Evolutionary conservation across 2,329 filamentous ascomycete species (phyloP).

Genomic region (Colletotrichum lupini): DNA sequence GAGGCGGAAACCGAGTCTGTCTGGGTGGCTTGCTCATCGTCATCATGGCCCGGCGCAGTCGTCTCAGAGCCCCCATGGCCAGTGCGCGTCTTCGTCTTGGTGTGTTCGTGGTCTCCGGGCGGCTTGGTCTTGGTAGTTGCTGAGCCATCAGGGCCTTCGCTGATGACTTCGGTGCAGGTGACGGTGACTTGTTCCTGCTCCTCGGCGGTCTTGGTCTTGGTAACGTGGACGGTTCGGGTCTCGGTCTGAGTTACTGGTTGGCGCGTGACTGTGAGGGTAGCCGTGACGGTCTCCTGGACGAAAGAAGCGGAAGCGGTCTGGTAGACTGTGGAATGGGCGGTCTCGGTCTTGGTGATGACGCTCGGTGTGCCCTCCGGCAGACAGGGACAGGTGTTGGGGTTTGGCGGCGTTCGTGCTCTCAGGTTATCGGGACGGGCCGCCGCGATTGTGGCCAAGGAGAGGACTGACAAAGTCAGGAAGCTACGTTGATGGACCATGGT

Average conservation of each 20-base stretch:
- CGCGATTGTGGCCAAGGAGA: slow-evolving; percentile 12
- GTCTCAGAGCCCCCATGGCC: background rate
- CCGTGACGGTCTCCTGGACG: slow-evolving; percentile 37
- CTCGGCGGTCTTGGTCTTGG: background rate
- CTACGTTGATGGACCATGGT: slow-evolving; percentile 33
- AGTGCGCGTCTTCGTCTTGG: background rate
- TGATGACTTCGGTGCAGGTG: slow-evolving; percentile 28
- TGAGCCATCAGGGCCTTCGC: slow-evolving; percentile 15
- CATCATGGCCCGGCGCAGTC: background rate
- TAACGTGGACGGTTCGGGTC: slow-evolving; percentile 6
- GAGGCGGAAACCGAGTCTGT: background rate
- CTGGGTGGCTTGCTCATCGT: slow-evolving; percentile 2
- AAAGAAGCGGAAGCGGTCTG: slow-evolving; percentile 31
- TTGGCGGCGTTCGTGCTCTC: slow-evolving; percentile 20
- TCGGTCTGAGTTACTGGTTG: slow-evolving; percentile 20
- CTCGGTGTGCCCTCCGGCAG: slow-evolving; percentile 15
- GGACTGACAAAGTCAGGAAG: slow-evolving; percentile 7
- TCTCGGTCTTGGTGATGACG: slow-evolving; percentile 29
- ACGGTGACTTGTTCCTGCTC: slow-evolving; percentile 23
- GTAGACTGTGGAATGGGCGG: slow-evolving; percentile 37
- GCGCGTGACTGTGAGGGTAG: slow-evolving; percentile 29
- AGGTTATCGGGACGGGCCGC: slow-evolving; percentile 25
- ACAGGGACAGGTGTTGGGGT: slow-evolving; percentile 33
- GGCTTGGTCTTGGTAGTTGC: slow-evolving; percentile 18
- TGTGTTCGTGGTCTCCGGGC: background rate